Evolutionary conservation across 108 stramenopile species (phyloP).

Genomic region (Pseudonitzschia multistriata): DNA sequence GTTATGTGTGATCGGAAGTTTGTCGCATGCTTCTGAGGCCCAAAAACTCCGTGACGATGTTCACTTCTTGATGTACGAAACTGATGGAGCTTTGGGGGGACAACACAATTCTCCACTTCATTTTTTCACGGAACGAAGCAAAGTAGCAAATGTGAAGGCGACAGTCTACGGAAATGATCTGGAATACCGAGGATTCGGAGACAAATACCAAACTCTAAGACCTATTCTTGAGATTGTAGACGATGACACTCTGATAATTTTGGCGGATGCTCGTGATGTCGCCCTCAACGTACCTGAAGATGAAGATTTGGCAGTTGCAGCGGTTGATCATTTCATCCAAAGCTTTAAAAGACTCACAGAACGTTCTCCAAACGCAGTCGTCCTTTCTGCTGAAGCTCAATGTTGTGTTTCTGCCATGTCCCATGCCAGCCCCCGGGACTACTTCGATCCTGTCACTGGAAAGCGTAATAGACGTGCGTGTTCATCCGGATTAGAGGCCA

Average conservation of each 20-base stretch:
- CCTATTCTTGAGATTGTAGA: conserved; percentile 5
- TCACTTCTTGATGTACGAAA: conserved; percentile 18
- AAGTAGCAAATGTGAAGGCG: conserved; percentile 1
- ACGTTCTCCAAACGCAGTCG: conserved; percentile 3
- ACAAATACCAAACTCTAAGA: conserved; percentile 13
- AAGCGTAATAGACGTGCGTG: conserved; percentile 15
- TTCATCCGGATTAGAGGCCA: conserved; percentile 3
- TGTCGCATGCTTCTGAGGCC: not conserved
- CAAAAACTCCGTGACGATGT: not conserved
- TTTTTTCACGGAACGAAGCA: conserved; percentile 7
- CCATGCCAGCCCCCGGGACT: conserved; percentile 10
- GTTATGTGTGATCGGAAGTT: not conserved
- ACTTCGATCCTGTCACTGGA: conserved; percentile 19
- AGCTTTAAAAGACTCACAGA: conserved; percentile 10
- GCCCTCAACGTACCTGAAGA: conserved; percentile 15
- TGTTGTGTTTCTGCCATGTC: conserved; percentile 24
- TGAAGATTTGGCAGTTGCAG: conserved; percentile 4
- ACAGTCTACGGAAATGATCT: conserved; percentile 5
- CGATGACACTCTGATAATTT: not conserved
- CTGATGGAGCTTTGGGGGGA: not conserved
- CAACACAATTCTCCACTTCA: not conserved
- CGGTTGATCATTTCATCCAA: conserved; percentile 8
- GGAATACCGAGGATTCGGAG: conserved; percentile 14
- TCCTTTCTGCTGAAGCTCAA: conserved; percentile 18
- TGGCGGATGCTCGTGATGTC: conserved; percentile 19